Evolutionary conservation across 169 alveolate species (phyloP).

Genomic region (Babesia bigemina): DNA sequence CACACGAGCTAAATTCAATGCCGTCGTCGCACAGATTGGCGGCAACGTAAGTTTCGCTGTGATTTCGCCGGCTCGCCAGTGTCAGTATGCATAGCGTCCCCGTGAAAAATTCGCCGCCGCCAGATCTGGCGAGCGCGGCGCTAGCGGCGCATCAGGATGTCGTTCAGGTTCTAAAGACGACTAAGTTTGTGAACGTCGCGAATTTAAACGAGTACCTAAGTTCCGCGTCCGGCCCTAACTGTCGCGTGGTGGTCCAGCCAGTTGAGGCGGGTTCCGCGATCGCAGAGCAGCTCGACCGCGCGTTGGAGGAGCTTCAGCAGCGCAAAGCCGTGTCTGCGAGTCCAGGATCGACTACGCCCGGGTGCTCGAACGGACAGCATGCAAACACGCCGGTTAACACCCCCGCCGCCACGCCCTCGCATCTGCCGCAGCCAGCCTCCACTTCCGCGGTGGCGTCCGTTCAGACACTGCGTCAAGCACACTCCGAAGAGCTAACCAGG

Average conservation of each 20-base stretch:
- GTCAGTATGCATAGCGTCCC: constrained; percentile 22
- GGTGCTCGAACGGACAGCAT: constrained; percentile 7
- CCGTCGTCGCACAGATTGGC: background rate
- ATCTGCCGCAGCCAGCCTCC: background rate
- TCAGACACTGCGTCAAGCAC: background rate
- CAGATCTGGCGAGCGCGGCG: background rate
- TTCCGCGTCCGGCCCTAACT: constrained; percentile 23
- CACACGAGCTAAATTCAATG: constrained; percentile 14
- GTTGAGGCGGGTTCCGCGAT: constrained; percentile 44
- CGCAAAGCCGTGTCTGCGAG: constrained; percentile 5
- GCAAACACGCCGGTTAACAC: background rate
- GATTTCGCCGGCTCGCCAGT: constrained; percentile 27
- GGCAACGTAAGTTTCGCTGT: background rate
- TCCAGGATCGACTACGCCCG: background rate
- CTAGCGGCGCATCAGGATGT: background rate
- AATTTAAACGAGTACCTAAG: constrained; percentile 19
- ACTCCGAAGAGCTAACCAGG: background rate
- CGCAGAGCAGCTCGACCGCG: constrained; percentile 22
- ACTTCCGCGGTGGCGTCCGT: background rate
- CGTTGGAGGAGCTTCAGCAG: constrained; percentile 24
- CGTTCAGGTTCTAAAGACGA: constrained; percentile 17
- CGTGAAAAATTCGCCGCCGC: constrained; percentile 19
- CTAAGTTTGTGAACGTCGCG: constrained; percentile 23
- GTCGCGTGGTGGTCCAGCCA: constrained; percentile 38
- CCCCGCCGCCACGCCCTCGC: background rate